Evolutionary conservation across 495 filamentous ascomycete genomes (phyloP), one percentile per base, ranked within the genome.

Genomic region (Jackrogersella multiformis): DNA sequence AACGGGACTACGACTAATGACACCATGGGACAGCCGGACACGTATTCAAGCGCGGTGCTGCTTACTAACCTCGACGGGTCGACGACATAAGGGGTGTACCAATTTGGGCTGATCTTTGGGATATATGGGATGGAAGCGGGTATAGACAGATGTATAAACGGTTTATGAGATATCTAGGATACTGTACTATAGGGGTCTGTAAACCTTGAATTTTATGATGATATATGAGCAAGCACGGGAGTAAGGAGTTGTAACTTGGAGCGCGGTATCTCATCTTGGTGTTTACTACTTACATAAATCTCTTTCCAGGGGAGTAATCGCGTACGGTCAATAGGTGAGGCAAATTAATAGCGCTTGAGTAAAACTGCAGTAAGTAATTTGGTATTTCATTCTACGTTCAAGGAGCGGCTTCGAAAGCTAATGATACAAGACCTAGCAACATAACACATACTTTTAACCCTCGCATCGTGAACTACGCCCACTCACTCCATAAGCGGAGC

Each of bases 1-100:
- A 80, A 77, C 24, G 74, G 57, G 2, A 78, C 78, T 8, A 70
- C 56, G 13, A 71, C 64, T 2, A 76, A 78, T 46, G 54, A 76
- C 34, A 77, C 76, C 7, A 56, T 65, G 57, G 74, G 74, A 0
- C 15, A 28, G 0, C 66, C 76, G 13, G 39, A 57, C 8, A n/a
- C 5, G 0, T 77, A 67, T 48, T 68, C 74, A 10, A 76, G 74
- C 32, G 76, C 71, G 15, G 46, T 74, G 32, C 35, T 76, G 45
- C 34, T 73, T 28, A 70, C 71, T 5, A 36, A 65, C 28, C 13
- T 64, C 16, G 32, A 59, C 36, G 18, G 15, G 30, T 23, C 32
- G n/a, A 26, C 16, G 23, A 21, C 49, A 20, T 46, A 55, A 21
- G 7, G 36, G 18, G 5, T 12, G 32, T 53, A 1, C n/a, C n/a